A percentile compares a stretch with the other conserved stretches of the same genome.
Conservation (phyloP, 2,329 filamentous ascomycete species). For the Ilyonectria sp. region DNA sequence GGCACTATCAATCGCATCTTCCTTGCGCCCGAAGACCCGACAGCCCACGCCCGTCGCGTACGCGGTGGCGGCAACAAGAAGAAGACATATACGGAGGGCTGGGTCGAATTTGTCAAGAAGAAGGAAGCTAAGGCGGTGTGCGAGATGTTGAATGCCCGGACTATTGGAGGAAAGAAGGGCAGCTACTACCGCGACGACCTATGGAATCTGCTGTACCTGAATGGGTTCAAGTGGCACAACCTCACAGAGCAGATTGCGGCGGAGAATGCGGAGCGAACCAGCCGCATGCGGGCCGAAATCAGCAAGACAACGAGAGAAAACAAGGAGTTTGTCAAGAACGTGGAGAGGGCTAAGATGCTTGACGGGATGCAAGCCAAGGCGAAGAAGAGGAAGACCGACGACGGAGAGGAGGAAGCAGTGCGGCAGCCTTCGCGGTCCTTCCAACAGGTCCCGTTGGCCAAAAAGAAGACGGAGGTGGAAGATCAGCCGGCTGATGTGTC, state of each 20-base stretch:
- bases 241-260: constrained; percentile 83
- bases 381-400: constrained; percentile 56
- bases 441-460: constrained; percentile 75
- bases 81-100: constrained; percentile 85
- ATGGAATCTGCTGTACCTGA: constrained; percentile 87
- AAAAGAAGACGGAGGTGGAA: constrained; percentile 60
- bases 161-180: constrained; percentile 87
- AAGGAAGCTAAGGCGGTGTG: constrained; percentile 83
- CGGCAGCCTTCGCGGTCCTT: constrained; percentile 65
- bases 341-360: constrained; percentile 85
- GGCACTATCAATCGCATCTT: constrained; percentile 85
- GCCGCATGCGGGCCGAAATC: constrained; percentile 84
- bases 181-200: constrained; percentile 88
- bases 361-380: constrained; percentile 77
- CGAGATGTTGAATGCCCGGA: constrained; percentile 82
- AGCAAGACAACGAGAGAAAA: constrained; percentile 83
- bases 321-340: constrained; percentile 83
- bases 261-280: constrained; percentile 85
- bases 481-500: constrained; percentile 71
- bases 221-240: constrained; percentile 86
- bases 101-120: constrained; percentile 87
- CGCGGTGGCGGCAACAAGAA: constrained; percentile 87
- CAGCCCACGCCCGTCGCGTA: constrained; percentile 76
- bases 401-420: constrained; percentile 41
- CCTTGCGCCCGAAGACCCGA: constrained; percentile 81